Evolutionary conservation across 2,329 filamentous ascomycete genomes (phyloP), one percentile per base, ranked within the genome.

Genomic region (Chaetomium sp.): DNA sequence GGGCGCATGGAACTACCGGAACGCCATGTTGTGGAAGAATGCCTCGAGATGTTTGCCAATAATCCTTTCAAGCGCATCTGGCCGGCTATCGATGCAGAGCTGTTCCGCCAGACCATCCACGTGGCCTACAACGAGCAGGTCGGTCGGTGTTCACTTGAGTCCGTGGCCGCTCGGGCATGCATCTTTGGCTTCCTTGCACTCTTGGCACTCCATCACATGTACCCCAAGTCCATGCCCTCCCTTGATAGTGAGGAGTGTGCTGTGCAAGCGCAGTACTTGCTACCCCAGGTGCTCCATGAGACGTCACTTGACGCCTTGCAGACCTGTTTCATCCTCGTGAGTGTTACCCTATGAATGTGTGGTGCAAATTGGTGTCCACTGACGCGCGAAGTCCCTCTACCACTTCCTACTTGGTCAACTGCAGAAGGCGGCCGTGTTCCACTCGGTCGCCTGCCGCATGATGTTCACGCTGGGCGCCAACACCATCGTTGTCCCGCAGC

Each of bases 381-480:
- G 38, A 6, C 33, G 8, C 10, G 34, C 14, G 7, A 27, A 62
- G 76, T 64, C 70, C 19, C 56, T 77, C 10, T 73, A 75, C 49
- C 71, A 79, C 32, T 66, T 75, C 0, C 68, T 76, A 1, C 69
- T 71, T 0, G 79, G 79, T 2, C 73, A 75, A 2, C 63, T 79
- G n/a, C 72, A 76, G 42, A 68, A 72, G 0, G 72, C 72, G 0
- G 67, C 72, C 50, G 72, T 78, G 58, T 73, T 75, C 19, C 72
- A 72, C 19, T 68, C 77, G 0, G 51, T 76, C 4, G 71, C 75
- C 4, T 77, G 74, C 37, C 75, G 79, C 2, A 70, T 76, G 19
- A 64, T 79, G 1, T 80, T 76, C 55, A 71, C 72, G 49, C 69
- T 82, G 1, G 77, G 77, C 0, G 78, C 70, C 0, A 76, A 82